Evolutionary conservation across 140 eudicot genomes (phyloP).

Genomic region (Stevia rebaudiana): DNA sequence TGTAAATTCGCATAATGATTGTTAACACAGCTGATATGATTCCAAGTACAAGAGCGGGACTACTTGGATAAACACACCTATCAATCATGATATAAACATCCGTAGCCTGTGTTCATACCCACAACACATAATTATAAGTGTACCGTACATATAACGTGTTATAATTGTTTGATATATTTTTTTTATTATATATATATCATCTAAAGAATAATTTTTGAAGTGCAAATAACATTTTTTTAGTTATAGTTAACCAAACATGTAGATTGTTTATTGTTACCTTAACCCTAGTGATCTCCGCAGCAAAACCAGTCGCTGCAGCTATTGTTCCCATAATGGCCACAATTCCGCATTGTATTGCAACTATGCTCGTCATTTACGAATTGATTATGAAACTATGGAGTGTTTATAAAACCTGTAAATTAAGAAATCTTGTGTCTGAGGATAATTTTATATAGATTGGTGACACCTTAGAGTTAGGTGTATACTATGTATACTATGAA

Average conservation of each 20-base stretch:
- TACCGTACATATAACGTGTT: neutral
- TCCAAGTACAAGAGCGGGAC: conserved; percentile 18
- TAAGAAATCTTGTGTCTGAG: too few relatives aligned
- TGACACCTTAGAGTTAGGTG: too few relatives aligned
- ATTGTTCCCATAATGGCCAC: conserved; percentile 9
- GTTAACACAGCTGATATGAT: conserved; percentile 14
- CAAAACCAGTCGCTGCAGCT: conserved; percentile 21
- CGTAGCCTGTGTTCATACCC: conserved; percentile 18
- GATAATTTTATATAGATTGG: too few relatives aligned
- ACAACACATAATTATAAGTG: neutral
- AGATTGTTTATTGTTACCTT: conserved; percentile 9
- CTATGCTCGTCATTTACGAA: conserved; percentile 6
- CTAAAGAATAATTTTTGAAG: too few relatives aligned
- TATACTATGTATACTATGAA: too few relatives aligned
- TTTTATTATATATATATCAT: too few relatives aligned
- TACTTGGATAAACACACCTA: conserved; percentile 24
- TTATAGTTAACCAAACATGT: too few relatives aligned
- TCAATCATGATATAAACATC: neutral
- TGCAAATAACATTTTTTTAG: too few relatives aligned
- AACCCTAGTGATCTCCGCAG: conserved; percentile 15
- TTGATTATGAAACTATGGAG: neutral
- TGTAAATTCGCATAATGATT: conserved; percentile 17
- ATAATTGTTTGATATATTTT: neutral
- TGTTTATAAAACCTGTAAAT: too few relatives aligned
- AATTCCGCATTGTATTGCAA: neutral